phyloP scores from a whole-genome alignment of 73 alveolate species.

The Paramecium bursaria region DNA sequence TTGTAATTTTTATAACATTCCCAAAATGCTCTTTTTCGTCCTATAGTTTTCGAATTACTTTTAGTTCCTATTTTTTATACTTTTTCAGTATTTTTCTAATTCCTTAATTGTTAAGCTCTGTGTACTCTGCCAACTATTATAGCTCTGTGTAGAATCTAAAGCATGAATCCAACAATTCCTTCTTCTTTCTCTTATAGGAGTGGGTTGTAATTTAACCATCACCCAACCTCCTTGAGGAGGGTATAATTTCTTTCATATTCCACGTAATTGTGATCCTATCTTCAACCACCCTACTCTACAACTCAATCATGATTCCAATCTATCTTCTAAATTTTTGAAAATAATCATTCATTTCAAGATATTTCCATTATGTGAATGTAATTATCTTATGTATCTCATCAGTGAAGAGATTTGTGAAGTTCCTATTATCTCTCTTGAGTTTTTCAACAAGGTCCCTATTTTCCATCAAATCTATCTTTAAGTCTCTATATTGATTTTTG shows the following conservation, averaged over 20 bases:
- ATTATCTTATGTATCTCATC: neutral
- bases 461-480: slow-evolving; percentile 1
- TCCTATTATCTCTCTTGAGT: slow-evolving; percentile 1
- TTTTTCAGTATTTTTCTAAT: slow-evolving; percentile 45
- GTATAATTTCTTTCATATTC: slow-evolving; percentile 26
- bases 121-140: neutral
- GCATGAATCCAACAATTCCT: slow-evolving; percentile 30
- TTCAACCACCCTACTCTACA: neutral
- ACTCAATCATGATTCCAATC: slow-evolving; percentile 3
- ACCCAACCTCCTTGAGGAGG: neutral
- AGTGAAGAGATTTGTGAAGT: neutral
- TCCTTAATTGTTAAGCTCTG: neutral
- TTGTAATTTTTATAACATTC: neutral
- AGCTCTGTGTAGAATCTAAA: slow-evolving; percentile 6
- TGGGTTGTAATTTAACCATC: neutral
- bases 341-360: slow-evolving; percentile 7
- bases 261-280: neutral
- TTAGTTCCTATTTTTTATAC: slow-evolving; percentile 43
- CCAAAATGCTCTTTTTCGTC: slow-evolving; percentile 24
- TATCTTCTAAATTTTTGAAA: slow-evolving; percentile 26
- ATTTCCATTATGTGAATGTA: slow-evolving; percentile 5
- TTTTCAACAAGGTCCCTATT: slow-evolving; percentile 11
- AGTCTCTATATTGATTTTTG: slow-evolving; percentile 19
- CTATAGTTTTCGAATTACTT: slow-evolving; percentile 4
- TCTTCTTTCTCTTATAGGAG: slow-evolving; percentile 10